These are phyloP conservation scores for Halophytophthora polymorphica DNA, from an alignment of 352 stramenopile species.

Conservation along the genomic window DNA sequence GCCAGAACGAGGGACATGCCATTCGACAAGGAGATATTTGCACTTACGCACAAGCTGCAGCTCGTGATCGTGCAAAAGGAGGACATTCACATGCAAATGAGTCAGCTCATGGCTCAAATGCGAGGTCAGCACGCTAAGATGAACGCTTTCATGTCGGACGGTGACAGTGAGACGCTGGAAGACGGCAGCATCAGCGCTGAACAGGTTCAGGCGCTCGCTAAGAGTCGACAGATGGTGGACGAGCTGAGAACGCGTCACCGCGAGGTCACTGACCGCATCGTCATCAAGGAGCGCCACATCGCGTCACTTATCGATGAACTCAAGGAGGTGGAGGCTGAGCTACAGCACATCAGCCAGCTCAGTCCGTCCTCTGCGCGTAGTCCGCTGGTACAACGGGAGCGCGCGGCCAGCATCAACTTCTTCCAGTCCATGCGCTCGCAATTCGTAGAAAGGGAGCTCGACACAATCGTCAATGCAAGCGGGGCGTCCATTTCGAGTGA, in stretches of 20 bases:
- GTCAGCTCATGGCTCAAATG: slow-evolving; percentile 42
- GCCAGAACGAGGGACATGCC: slow-evolving; percentile 16
- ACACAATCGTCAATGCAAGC: too few species aligned
- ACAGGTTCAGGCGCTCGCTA: slow-evolving; percentile 27
- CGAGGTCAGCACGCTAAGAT: slow-evolving; percentile 13
- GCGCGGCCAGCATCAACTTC: slow-evolving; percentile 27
- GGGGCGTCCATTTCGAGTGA: too few species aligned
- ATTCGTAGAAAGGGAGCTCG: too few species aligned
- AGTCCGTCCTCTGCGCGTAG: slow-evolving; percentile 19
- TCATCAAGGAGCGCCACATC: slow-evolving; percentile 48
- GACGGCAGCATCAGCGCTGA: slow-evolving; percentile 9
- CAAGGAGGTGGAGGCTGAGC: slow-evolving; percentile 56
- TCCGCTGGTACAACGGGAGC: slow-evolving; percentile 24
- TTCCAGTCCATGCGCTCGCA: slow-evolving; percentile 12
- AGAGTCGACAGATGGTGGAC: slow-evolving; percentile 38
- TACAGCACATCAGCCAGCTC: slow-evolving; percentile 46
- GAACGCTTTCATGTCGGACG: background rate
- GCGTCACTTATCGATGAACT: slow-evolving; percentile 51
- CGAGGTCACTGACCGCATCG: slow-evolving; percentile 47
- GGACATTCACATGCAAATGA: slow-evolving; percentile 74
- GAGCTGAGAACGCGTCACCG: slow-evolving; percentile 39
- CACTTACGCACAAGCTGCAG: slow-evolving; percentile 69
- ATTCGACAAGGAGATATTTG: slow-evolving; percentile 81
- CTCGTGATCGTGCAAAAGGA: slow-evolving; percentile 75
- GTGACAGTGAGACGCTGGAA: slow-evolving; percentile 8